Evolutionary conservation across 176 grass and related monocot genomes (phyloP).

Genomic region (Triticum timopheevii): DNA sequence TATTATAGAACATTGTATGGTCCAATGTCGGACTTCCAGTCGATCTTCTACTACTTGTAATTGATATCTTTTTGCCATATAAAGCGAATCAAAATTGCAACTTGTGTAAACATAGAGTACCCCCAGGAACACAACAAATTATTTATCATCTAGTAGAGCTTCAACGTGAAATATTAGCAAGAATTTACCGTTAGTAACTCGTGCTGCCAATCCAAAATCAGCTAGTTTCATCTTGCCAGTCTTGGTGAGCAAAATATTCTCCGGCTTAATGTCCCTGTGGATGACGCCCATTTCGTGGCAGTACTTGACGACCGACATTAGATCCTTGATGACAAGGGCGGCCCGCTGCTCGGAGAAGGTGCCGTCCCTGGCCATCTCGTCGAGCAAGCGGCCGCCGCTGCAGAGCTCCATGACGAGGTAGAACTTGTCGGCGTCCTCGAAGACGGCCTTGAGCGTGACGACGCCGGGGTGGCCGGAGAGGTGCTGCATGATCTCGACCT

Average conservation of each 20-base stretch:
- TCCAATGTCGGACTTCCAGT: neutral
- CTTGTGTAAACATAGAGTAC: neutral
- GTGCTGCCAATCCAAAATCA: constrained; percentile 83
- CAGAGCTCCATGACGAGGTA: constrained; percentile 97
- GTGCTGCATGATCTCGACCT: constrained; percentile 99
- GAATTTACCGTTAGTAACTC: constrained; percentile 71
- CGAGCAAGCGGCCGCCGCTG: constrained; percentile 60
- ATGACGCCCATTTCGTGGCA: constrained; percentile 96
- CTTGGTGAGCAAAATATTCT: constrained; percentile 85
- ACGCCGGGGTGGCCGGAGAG: constrained; percentile 87
- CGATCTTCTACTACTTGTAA: neutral
- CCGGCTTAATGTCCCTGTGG: constrained; percentile 91
- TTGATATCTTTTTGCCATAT: neutral
- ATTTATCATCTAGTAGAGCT: neutral
- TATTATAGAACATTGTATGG: neutral
- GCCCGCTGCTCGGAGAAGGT: constrained; percentile 64
- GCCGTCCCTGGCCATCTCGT: constrained; percentile 55
- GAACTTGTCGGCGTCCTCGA: constrained; percentile 71
- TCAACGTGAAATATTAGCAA: neutral
- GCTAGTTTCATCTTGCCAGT: constrained; percentile 71
- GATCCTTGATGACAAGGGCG: constrained; percentile 60
- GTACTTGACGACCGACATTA: constrained; percentile 78
- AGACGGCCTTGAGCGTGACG: constrained; percentile 83
- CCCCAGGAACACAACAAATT: neutral
- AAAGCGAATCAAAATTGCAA: neutral